These are phyloP conservation scores for Lantana camara DNA, from an alignment of 257 asterid genomes.

Conservation along the genomic window DNA sequence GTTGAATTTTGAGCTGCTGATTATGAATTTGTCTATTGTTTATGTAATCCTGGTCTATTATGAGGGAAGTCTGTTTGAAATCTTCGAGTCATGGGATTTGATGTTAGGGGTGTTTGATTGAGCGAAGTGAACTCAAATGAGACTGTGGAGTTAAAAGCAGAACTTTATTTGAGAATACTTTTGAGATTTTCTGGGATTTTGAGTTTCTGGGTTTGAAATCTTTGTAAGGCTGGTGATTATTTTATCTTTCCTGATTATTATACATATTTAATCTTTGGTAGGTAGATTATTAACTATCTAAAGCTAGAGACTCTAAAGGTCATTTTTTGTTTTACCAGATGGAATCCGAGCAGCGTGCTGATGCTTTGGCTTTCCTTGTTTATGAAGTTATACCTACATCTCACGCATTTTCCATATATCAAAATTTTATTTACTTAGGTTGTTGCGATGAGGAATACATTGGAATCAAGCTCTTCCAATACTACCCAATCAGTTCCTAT, in stretches of 20 bases:
- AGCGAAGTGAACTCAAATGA: constrained; percentile 14
- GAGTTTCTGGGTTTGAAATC: constrained; percentile 9
- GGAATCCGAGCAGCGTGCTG: constrained; percentile 58
- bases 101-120: constrained; percentile 1
- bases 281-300: not conserved
- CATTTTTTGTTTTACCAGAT: constrained; percentile 45
- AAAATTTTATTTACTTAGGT: no score
- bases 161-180: constrained; percentile 3
- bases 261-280: no score
- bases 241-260: no score
- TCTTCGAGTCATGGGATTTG: constrained; percentile 16
- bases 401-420: no score
- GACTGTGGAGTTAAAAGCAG: no score
- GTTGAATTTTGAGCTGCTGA: not conserved
- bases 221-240: constrained; percentile 16
- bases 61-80: constrained; percentile 5
- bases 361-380: no score
- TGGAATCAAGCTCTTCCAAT: no score
- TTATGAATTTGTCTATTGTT: constrained; percentile 3
- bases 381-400: no score
- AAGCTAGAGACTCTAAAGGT: constrained; percentile 17
- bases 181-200: not conserved
- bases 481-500: no score
- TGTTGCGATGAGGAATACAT: no score
- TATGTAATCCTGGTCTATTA: not conserved